Evolutionary conservation across 2,329 filamentous ascomycete species (phyloP).

Genomic region (Xylariaceae sp.): DNA sequence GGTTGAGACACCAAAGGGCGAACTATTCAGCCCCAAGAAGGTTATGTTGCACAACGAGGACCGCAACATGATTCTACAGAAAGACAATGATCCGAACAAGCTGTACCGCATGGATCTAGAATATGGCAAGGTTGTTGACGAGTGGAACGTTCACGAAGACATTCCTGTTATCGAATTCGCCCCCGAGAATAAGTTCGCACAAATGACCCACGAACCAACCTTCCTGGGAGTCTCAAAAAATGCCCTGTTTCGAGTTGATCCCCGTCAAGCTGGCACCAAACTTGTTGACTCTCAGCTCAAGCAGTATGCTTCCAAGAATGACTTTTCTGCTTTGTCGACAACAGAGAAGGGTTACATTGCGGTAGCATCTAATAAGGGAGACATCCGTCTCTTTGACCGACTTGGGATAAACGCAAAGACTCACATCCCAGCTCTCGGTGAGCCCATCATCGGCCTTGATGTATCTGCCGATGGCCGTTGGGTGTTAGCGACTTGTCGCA

Average conservation of each 20-base stretch:
- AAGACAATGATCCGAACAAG: conserved; percentile 81
- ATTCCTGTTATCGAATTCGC: conserved; percentile 92
- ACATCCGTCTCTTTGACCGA: conserved; percentile 94
- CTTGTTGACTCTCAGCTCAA: conserved; percentile 92
- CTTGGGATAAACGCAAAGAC: conserved; percentile 98
- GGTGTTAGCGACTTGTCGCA: conserved; percentile 92
- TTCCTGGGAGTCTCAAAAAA: conserved; percentile 94
- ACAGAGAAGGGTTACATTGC: conserved; percentile 97
- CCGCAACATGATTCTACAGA: conserved; percentile 87
- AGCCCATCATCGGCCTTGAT: conserved; percentile 92
- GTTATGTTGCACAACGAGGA: conserved; percentile 96
- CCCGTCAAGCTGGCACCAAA: conserved; percentile 87
- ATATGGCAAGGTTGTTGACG: conserved; percentile 96
- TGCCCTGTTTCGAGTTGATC: conserved; percentile 91
- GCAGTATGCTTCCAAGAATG: conserved; percentile 96
- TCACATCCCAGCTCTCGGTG: conserved; percentile 91
- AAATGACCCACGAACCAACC: conserved; percentile 94
- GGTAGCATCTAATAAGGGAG: conserved; percentile 96
- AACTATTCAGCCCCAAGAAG: conserved; percentile 91
- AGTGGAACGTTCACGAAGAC: conserved; percentile 98
- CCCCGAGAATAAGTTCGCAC: conserved; percentile 96
- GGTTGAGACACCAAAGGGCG: conserved; percentile 85
- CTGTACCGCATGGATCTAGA: conserved; percentile 98
- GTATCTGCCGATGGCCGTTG: conserved; percentile 95
- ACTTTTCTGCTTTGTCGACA: conserved; percentile 92